These are phyloP conservation scores for Globisporangium megalacanthum DNA, from an alignment of 352 stramenopile species.

Conservation along the genomic window DNA sequence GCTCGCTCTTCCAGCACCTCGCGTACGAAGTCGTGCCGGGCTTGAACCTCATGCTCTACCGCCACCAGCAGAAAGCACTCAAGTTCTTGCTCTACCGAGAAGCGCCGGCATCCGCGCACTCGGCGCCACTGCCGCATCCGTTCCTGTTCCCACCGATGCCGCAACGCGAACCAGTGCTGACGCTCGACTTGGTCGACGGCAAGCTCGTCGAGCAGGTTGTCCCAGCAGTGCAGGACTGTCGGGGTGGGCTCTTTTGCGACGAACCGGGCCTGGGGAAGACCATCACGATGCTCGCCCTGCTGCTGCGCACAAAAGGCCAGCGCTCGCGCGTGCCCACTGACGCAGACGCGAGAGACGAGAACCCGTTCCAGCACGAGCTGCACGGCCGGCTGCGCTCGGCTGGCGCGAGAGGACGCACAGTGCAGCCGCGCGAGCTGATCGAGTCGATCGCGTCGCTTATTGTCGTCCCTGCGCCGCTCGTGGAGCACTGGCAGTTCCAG, in stretches of 20 bases:
- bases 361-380: constrained; percentile 7
- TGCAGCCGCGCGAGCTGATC: constrained; percentile 41
- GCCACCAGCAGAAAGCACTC: constrained; percentile 64
- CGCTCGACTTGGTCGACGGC: constrained; percentile 57
- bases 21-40: constrained; percentile 80
- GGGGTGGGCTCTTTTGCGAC: constrained; percentile 77
- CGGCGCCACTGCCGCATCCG: constrained; percentile 28
- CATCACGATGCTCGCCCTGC: constrained; percentile 79
- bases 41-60: constrained; percentile 65
- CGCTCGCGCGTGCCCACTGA: constrained; percentile 1
- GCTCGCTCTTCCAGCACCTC: constrained; percentile 73
- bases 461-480: constrained; percentile 62
- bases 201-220: constrained; percentile 22
- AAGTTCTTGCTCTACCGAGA: constrained; percentile 82
- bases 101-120: constrained; percentile 16
- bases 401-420: constrained; percentile 28
- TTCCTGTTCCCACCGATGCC: constrained; percentile 35
- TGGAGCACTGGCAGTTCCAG: constrained; percentile 80
- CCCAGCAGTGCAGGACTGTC: constrained; percentile 28
- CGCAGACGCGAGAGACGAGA: constrained; percentile 13
- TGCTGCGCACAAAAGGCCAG: constrained; percentile 73
- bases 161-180: constrained; percentile 11
- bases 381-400: constrained; percentile 34
- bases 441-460: constrained; percentile 53
- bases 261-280: constrained; percentile 83